Conservation (phyloP, 108 stramenopile genomes). For the Cyclotella cryptica region DNA sequence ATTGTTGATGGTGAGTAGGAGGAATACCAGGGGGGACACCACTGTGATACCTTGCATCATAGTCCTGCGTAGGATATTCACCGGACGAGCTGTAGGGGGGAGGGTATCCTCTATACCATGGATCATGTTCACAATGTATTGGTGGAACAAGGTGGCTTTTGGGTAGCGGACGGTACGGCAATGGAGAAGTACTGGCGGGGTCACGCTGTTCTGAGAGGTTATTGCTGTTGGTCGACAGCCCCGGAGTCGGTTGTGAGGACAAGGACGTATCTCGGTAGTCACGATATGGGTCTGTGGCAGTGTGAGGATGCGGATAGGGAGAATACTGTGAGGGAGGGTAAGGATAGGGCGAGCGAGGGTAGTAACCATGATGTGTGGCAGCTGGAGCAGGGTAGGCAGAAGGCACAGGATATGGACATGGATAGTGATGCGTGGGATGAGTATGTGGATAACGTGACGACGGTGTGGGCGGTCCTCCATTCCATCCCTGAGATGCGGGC, state of each 20-base stretch:
- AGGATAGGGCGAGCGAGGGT: conserved; percentile 11
- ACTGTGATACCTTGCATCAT: not conserved
- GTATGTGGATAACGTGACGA: conserved; percentile 16
- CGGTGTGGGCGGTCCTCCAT: not conserved
- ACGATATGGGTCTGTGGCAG: not conserved
- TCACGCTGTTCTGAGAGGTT: not conserved
- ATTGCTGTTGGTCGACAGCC: not conserved
- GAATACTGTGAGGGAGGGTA: conserved; percentile 9
- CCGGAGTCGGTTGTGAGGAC: not conserved
- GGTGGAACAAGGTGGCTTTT: not conserved
- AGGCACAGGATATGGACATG: conserved; percentile 15
- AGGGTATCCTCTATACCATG: conserved; percentile 3
- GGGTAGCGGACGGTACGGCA: conserved; percentile 1
- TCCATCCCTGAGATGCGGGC: conserved; percentile 3
- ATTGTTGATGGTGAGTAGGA: not conserved
- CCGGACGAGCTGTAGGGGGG: not conserved
- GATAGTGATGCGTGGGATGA: not conserved
- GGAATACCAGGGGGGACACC: not conserved
- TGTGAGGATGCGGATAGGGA: not conserved
- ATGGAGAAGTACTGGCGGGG: not conserved
- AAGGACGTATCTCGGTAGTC: not conserved
- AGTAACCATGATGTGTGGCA: not conserved
- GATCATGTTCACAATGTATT: not conserved
- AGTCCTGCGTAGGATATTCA: not conserved
- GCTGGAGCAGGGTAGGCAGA: conserved; percentile 10